These are phyloP conservation scores for Aureobasidium sp. DNA, from an alignment of 2,329 filamentous ascomycete species.

Conservation along the genomic window DNA sequence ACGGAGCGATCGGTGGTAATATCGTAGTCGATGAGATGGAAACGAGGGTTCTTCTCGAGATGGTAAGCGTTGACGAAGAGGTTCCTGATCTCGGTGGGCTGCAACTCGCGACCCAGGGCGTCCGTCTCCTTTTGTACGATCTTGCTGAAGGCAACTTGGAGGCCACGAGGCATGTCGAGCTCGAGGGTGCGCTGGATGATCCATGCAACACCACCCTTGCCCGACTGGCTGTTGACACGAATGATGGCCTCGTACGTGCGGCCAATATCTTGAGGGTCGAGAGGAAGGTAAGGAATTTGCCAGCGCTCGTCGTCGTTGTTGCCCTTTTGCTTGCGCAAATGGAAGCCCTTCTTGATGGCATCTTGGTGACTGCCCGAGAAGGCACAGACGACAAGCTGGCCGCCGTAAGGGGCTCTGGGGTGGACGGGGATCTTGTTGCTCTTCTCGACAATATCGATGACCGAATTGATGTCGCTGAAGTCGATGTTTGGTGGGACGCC, in stretches of 20 bases:
- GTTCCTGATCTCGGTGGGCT: slow-evolving; percentile 72
- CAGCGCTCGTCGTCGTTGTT: slow-evolving; percentile 61
- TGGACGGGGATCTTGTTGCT: slow-evolving; percentile 95
- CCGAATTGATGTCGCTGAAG: slow-evolving; percentile 77
- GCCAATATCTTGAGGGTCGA: slow-evolving; percentile 89
- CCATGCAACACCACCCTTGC: slow-evolving; percentile 92
- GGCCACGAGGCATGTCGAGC: slow-evolving; percentile 83
- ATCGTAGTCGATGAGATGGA: slow-evolving; percentile 83
- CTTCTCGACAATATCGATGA: slow-evolving; percentile 84
- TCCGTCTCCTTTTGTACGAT: slow-evolving; percentile 81
- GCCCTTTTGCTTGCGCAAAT: slow-evolving; percentile 56
- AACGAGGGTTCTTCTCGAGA: slow-evolving; percentile 73
- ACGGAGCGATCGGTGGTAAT: slow-evolving; percentile 76
- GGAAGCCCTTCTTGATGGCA: slow-evolving; percentile 86
- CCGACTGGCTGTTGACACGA: slow-evolving; percentile 92
- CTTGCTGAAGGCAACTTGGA: slow-evolving; percentile 85
- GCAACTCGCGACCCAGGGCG: slow-evolving; percentile 71
- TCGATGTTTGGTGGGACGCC: slow-evolving; percentile 79
- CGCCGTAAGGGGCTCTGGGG: slow-evolving; percentile 82
- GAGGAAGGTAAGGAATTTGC: slow-evolving; percentile 84
- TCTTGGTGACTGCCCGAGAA: slow-evolving; percentile 93
- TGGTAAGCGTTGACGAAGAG: slow-evolving; percentile 89
- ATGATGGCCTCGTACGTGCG: slow-evolving; percentile 98
- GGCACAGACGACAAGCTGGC: slow-evolving; percentile 83
- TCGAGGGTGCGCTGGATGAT: slow-evolving; percentile 84